Evolutionary conservation across 495 filamentous ascomycete species (phyloP), one percentile per base, ranked within the genome.

Genomic region (Penicillium ochrochloron): DNA sequence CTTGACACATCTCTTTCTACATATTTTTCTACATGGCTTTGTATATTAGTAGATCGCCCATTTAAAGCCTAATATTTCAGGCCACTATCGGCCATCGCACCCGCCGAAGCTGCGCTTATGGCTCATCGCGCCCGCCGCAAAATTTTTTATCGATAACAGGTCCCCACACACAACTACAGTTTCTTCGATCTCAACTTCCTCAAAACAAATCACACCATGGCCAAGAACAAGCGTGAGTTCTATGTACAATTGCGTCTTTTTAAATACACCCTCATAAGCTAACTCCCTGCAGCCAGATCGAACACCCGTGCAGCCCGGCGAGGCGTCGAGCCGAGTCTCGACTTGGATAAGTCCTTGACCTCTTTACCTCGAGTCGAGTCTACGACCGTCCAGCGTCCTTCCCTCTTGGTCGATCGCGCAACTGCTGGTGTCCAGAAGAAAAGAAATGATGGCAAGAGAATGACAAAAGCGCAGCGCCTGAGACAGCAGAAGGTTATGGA

Each of bases 321-420:
- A 56, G 91, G 84, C 42, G 85, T 85, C 27, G 90, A 90, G 15
- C 90, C 89, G 14, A 82, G 86, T 72, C 85, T 92, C 75, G 80
- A 93, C 71, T 81, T 86, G 63, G 90, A 93, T 78, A 92, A 92
- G 78, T 92, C 90, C 3, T 76, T 94, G 41, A 88, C 86, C 66
- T 73, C 84, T 56, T 78, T 85, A 52, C 84, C 85, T 51, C 82
- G 85, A 12, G 85, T 88, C 1, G 71, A 79, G 27, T 56, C 85
- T 35, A 80, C 83, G 4, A 73, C 77, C 39, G 70, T 78, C 60
- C 63, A 80, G 44, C 84, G 84, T 8, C 83, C 89, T 35, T 85
- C 87, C 5, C 77, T 92, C 55, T 83, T 93, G 27, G 79, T 85
- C 0, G 74, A 78, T 14, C 77, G 88, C 65, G 79, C 82, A 59